These are phyloP conservation scores for Myxozyma sirexii DNA, from an alignment of 805 yeast species.

Conservation along the genomic window DNA sequence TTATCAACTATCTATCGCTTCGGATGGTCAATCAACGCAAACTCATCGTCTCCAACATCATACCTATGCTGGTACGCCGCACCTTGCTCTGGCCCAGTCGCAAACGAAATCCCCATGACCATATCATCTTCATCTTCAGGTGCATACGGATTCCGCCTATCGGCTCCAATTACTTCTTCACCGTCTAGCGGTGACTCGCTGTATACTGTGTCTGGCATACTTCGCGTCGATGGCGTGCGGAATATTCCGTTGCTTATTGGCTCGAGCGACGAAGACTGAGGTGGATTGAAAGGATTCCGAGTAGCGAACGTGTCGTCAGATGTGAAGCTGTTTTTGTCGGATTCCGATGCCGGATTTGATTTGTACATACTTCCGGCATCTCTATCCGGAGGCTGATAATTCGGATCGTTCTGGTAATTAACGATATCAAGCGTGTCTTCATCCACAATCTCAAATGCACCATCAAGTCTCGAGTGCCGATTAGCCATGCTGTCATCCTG, in stretches of 20 bases:
- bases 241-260: not conserved
- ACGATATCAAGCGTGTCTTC: slow-evolving; percentile 23
- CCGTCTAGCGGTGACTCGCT: not conserved
- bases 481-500: not conserved
- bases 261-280: not conserved
- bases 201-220: not conserved
- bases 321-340: not conserved
- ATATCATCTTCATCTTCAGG: not conserved
- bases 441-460: slow-evolving; percentile 24
- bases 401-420: slow-evolving; percentile 17
- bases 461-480: slow-evolving; percentile 5
- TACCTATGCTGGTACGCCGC: not conserved
- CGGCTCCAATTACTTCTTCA: not conserved
- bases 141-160: not conserved
- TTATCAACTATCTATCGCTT: not conserved
- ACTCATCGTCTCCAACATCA: not conserved
- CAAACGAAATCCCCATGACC: not conserved
- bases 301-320: not conserved
- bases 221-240: not conserved
- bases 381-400: slow-evolving; percentile 2
- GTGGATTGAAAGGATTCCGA: not conserved
- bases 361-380: not conserved
- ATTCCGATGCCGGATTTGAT: not conserved
- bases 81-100: not conserved
- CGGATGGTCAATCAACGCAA: not conserved